Percentiles rank a stretch among this genome's conserved stretches.
phyloP scores from a whole-genome alignment of 1,139 yeast species.

The Lodderomyces oxycetoniae region DNA sequence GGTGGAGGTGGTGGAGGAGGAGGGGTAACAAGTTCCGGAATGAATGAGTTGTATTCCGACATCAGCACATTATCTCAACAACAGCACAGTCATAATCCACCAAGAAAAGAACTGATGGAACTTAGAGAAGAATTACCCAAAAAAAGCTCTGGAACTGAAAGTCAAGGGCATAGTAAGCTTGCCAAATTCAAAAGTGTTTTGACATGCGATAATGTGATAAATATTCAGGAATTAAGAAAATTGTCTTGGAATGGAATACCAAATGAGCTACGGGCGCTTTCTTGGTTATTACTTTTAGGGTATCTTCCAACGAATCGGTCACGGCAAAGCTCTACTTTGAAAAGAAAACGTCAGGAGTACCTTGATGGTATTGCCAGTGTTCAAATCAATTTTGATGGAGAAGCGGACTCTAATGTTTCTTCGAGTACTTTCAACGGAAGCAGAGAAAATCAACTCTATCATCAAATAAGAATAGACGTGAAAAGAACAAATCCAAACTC shows the following conservation, averaged over 20 bases:
- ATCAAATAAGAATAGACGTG: constrained; percentile 92
- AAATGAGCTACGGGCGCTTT: constrained; percentile 66
- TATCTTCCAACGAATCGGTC: constrained; percentile 82
- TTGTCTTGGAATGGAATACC: constrained; percentile 97
- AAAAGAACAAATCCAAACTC: constrained; percentile 91
- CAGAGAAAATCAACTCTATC: constrained; percentile 79
- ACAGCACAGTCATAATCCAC: constrained; percentile 19
- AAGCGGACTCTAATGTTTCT: constrained; percentile 9
- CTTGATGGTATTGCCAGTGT: constrained; percentile 53
- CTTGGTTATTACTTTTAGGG: constrained; percentile 89
- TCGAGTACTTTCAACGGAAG: constrained; percentile 19
- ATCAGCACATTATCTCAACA: constrained; percentile 18
- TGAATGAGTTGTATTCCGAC: constrained; percentile 40
- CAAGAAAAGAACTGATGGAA: constrained; percentile 26
- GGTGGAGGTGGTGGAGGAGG: no score
- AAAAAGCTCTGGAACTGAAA: constrained; percentile 28
- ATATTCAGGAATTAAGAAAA: constrained; percentile 61
- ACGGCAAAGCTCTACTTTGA: constrained; percentile 64
- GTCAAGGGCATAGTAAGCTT: constrained; percentile 47
- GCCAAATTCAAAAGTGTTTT: constrained; percentile 63
- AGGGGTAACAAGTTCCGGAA: no score
- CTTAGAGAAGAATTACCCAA: constrained; percentile 48
- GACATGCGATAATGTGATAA: constrained; percentile 49
- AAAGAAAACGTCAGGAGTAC: constrained; percentile 83
- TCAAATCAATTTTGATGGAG: constrained; percentile 48